Conservation (phyloP, 1,284 basidiomycete species). For the Ustilago tritici region DNA sequence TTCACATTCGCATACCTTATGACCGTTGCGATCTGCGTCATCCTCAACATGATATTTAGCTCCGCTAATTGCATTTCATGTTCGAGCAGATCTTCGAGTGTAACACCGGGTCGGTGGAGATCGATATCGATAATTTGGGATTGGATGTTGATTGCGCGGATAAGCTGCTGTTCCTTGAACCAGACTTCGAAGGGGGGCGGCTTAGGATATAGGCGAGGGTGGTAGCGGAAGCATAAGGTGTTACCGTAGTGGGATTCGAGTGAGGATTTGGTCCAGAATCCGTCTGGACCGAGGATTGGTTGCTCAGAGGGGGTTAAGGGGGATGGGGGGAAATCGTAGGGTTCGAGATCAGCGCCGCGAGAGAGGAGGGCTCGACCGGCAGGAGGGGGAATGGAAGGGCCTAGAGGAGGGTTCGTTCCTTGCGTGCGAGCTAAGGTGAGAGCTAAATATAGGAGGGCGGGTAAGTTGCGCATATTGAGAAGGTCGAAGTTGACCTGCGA, state of each 20-base stretch:
- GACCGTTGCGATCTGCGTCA: slow-evolving; percentile 14
- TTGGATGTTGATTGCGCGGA: slow-evolving; percentile 23
- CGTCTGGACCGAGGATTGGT: slow-evolving; percentile 15
- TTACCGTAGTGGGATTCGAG: slow-evolving; percentile 18
- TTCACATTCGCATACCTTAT: slow-evolving; percentile 15
- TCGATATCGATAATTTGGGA: background rate
- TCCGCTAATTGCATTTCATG: slow-evolving; percentile 25
- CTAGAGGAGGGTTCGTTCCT: background rate
- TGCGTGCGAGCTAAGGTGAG: background rate
- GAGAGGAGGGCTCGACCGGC: slow-evolving; percentile 30
- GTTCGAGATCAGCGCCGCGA: slow-evolving; percentile 17
- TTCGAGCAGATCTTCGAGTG: background rate
- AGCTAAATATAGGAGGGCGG: background rate
- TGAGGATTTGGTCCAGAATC: slow-evolving; percentile 29
- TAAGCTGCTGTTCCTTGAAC: slow-evolving; percentile 38
- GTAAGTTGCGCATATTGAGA: background rate
- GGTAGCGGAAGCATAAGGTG: slow-evolving; percentile 17
- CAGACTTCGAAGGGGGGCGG: slow-evolving; percentile 28
- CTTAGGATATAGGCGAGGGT: slow-evolving; percentile 3
- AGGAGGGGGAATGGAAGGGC: slow-evolving; percentile 8
- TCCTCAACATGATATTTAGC: slow-evolving; percentile 5
- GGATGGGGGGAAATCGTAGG: slow-evolving; percentile 22
- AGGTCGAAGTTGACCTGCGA: too few species aligned
- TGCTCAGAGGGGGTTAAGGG: background rate
- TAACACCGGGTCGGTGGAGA: background rate